Evolutionary conservation across 805 yeast genomes (phyloP), one percentile per base, ranked within the genome.

Genomic region (Kluyveromyces siamensis): DNA sequence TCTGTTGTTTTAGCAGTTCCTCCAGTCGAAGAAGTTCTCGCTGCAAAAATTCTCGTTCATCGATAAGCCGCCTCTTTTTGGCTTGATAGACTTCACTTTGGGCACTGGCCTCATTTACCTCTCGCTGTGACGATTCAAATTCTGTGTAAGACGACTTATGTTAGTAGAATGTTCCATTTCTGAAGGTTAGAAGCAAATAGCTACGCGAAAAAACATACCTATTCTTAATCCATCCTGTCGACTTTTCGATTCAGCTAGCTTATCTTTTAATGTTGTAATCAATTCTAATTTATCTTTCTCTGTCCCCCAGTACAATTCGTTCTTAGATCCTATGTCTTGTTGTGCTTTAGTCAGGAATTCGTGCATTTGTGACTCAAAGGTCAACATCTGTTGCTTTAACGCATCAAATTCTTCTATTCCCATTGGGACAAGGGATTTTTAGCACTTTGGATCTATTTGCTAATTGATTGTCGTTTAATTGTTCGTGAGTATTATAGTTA

Each of bases 301-400:
- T 52, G 40, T 41, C 48, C 45, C 46, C 47, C 52, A 40, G 53
- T 51, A 44, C 50, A 55, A 35, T 44, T 53, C 41, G 53, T 55
- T 41, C 57, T 46, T 16, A 49, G 52, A 17, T 47, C 55, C 37
- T 48, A 41, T n/a, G 55, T 53, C 44, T 37, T 48, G 49, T 56
- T 72, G 58, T 55, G 71, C 67, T 17, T 56, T 62, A 0, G 64
- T 53, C 10, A 74, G 56, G 37, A 61, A 64, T 16, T 55, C 51
- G 52, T 72, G 72, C 57, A 75, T 65, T 27, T 57, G 63, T 21
- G 57, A 55, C n/a, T 71, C 64, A 47, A 76, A 73, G 18, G 50
- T 58, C 30, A 66, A 70, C 67, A 76, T 67, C 44, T 69, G 68
- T 25, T 47, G 46, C 52, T 67, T 67, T 19, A 74, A 53, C 11